Base-by-base conservation (phyloP, 345 rosid genomes). In the Citrus cavaleriei region DNA sequence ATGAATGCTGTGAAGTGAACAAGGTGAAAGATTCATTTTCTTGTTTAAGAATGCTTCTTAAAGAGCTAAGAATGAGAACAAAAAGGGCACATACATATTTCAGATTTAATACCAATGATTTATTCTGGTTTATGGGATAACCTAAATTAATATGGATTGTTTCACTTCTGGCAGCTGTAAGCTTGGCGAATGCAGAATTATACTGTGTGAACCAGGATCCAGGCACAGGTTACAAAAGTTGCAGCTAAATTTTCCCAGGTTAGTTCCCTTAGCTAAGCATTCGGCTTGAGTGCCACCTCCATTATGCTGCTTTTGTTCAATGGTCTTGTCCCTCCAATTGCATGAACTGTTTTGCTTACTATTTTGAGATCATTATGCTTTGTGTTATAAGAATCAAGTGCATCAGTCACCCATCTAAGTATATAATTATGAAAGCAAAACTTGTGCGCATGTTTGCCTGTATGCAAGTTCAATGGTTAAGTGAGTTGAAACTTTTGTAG, bases 241-340 rank as follows among this genome's bases (percentile, higher is more conserved):
- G 89, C 98, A 91, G 92, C 95, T 95, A 70, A 95, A 95, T 81
- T 95, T 91, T 83, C 95, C 99, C 70, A 93, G 93, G 97, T 92
- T 75, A 80, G 87, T 80, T 68, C 38, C 69, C 35, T 64, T 42
- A n/a, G 14, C 24, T 63, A 24, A 58, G 4, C 58, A 22, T 40
- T 40, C 4, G 12, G 75, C 42, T 16, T 24, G 25, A 14, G 60
- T 7, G 8, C 37, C 55, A 25, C 5, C 21, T 3, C 16, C 27
- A 22, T 13, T 6, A 8, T 8, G 21, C 4, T 35, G 0, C 73
- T 25, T 49, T 46, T 69, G 34, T 12, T 24, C 37, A 24, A 61
- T 22, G 51, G 40, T 55, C 35, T 27, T 59, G 37, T 73, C 54
- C 32, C 2, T 25, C 37, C 68, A 37, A 37, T n/a, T 38, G 55